Base-by-base conservation (phyloP, 164 flowering plant species). In the Aristolochia contorta region DNA sequence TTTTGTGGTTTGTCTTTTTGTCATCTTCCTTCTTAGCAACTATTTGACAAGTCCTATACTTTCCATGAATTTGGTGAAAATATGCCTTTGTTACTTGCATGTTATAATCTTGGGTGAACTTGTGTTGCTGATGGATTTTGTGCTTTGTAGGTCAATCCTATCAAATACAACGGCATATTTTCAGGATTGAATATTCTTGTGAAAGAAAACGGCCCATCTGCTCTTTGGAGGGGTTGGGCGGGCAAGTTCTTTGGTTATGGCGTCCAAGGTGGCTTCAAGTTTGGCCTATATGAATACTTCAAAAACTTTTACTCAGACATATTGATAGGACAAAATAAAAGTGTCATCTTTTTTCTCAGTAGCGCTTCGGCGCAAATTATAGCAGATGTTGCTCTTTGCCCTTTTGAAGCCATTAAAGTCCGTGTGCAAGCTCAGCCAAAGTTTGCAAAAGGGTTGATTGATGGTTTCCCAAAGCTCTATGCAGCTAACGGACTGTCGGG, bases 281-380 rank as follows among this genome's bases (percentile, higher is more conserved):
- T 87, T 72, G 98, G 97, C 54, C 83, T 93, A n/a, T 87, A 93
- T 62, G 98, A 93, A 55, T 89, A 89, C 74, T 90, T 93, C 63
- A 89, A 87, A 83, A 80, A 69, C 64, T 37, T 81, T 47, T 93
- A 89, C 75, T 79, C 87, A 5, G 78, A 81, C 74, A 41, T 69
- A 5, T 61, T 83, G 63, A 77, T 72, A 33, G 85, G 70, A 41
- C 70, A 71, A 6, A 78, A 76, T 63, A 80, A 72, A 68, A 85
- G 86, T 66, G 45, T 70, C 66, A 72, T 92, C 43, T 92, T 72
- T 79, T 83, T 89, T 61, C 61, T 80, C 57, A 89, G 98, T 69
- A 82, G 96, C 67, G 92, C 91, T 56, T 89, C 98, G 64, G 96
- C 98, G 67, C 84, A 92, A 73, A 77, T 84, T 30, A 74, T 92